A percentile compares a stretch with the other conserved stretches of the same genome.
phyloP scores from a whole-genome alignment of 2,329 filamentous ascomycete species.

The Aspergillus sergii region DNA sequence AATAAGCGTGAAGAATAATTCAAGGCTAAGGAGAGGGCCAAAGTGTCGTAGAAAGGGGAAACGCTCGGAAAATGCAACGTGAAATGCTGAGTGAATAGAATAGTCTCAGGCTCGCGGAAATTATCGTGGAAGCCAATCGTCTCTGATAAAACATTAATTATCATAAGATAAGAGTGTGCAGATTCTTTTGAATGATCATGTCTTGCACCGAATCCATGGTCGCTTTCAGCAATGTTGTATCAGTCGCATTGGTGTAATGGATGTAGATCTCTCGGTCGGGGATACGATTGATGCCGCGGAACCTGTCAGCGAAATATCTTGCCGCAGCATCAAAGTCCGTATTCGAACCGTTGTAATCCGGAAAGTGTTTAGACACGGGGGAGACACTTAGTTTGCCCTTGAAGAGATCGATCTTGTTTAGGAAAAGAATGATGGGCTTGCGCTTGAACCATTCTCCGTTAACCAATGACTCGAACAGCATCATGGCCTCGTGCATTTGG shows the following conservation, averaged over 20 bases:
- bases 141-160: constrained; percentile 9
- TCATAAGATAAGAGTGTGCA: constrained; percentile 75
- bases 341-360: constrained; percentile 73
- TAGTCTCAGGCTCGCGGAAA: constrained; percentile 21
- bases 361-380: constrained; percentile 74
- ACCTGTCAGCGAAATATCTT: constrained; percentile 82
- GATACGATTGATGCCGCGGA: constrained; percentile 71
- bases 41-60: constrained; percentile 12
- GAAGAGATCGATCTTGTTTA: constrained; percentile 88
- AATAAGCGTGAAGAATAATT: constrained; percentile 6
- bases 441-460: constrained; percentile 86
- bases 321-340: constrained; percentile 73
- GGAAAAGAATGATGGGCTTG: constrained; percentile 78
- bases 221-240: constrained; percentile 77
- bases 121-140: constrained; percentile 21
- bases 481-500: constrained; percentile 87
- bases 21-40: constrained; percentile 12
- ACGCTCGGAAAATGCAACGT: constrained; percentile 32
- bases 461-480: constrained; percentile 83
- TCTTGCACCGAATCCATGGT: constrained; percentile 86
- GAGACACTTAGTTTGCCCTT: constrained; percentile 72
- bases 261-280: constrained; percentile 60
- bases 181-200: constrained; percentile 83
- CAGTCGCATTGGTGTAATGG: constrained; percentile 62
- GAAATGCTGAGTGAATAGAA: constrained; percentile 25